Base-by-base conservation (phyloP, 2,329 filamentous ascomycete genomes). In the Aureobasidium sp. region DNA sequence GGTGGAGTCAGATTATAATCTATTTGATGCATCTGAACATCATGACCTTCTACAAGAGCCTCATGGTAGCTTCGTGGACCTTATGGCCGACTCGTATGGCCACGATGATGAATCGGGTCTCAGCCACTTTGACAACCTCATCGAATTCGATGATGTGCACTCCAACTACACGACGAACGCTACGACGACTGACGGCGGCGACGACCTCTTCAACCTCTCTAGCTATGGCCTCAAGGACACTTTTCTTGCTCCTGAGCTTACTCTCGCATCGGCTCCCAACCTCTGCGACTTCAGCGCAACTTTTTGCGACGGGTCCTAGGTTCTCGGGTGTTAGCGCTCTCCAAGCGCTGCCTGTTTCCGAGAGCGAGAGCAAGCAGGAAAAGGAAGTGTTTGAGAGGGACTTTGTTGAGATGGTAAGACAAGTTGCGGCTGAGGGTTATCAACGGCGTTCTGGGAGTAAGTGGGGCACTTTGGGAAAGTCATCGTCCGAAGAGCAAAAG, bases 71-170 rank as follows among this genome's bases (percentile, higher is more conserved):
- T 41, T 62, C 72, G 41, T 73, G 72, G 72, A 73, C 64, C 45
- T 65, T 68, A 66, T 72, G 67, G 66, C 72, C 72, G 70, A 70
- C 67, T 62, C 70, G 67, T 63, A 72, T 73, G 70, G 61, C 59
- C 59, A 60, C 27, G 42, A 61, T 65, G 61, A 41, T 61, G 44
- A 53, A 32, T 25, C 61, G 51, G 44, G 47, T 59, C 37, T 57
- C 54, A 53, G 54, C 48, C 58, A 62, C 55, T 62, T 65, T 45
- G 57, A 63, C 59, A 64, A 48, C 45, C 37, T 62, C 51, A 39
- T 59, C 47, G 36, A 59, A 16, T 41, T 30, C 21, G 54, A 59
- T 34, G 34, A 45, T 47, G 48, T 51, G 21, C 25, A 45, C 47
- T 45, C 61, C 41, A 55, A 62, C 62, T 45, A 57, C 58, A 48